phyloP scores from a whole-genome alignment of 495 filamentous ascomycete species.

The Lasiosphaeriaceae sp. region DNA sequence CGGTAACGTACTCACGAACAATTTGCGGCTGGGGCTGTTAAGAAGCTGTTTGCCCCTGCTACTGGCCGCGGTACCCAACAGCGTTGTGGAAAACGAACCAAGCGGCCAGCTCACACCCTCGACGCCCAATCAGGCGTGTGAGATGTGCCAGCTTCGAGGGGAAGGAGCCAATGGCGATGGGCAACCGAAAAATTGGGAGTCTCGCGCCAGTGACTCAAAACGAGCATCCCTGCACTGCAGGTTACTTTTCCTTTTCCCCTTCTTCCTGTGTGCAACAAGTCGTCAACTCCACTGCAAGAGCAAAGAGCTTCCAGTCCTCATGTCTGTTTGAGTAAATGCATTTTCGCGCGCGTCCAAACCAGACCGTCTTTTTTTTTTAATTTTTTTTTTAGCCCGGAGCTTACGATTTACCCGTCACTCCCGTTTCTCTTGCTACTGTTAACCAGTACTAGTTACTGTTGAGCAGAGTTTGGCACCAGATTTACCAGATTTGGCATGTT shows the following conservation, averaged over 20 bases:
- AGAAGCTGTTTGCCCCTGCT: neutral
- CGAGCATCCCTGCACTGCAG: constrained; percentile 15
- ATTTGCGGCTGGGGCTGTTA: neutral
- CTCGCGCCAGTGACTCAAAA: constrained; percentile 20
- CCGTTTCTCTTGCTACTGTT: too few species aligned
- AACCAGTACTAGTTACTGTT: too few species aligned
- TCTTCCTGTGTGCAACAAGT: constrained; percentile 12
- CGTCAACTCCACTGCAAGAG: too few species aligned
- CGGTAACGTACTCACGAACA: neutral
- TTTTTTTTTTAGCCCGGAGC: too few species aligned
- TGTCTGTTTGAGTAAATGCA: too few species aligned
- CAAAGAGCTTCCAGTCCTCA: too few species aligned
- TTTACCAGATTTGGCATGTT: too few species aligned
- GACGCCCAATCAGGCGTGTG: constrained; percentile 24
- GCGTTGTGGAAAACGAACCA: constrained; percentile 1
- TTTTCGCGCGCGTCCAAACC: too few species aligned
- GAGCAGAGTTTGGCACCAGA: neutral
- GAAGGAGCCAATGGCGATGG: constrained; percentile 18
- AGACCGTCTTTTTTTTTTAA: too few species aligned
- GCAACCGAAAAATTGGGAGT: constrained; percentile 15
- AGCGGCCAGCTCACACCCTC: constrained; percentile 19
- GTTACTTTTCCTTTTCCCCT: constrained; percentile 10
- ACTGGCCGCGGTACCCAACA: neutral
- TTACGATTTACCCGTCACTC: too few species aligned
- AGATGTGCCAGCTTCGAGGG: constrained; percentile 14